These are phyloP conservation scores for Hanseniaspora lindneri DNA, from an alignment of 805 yeast genomes.

Conservation along the genomic window DNA sequence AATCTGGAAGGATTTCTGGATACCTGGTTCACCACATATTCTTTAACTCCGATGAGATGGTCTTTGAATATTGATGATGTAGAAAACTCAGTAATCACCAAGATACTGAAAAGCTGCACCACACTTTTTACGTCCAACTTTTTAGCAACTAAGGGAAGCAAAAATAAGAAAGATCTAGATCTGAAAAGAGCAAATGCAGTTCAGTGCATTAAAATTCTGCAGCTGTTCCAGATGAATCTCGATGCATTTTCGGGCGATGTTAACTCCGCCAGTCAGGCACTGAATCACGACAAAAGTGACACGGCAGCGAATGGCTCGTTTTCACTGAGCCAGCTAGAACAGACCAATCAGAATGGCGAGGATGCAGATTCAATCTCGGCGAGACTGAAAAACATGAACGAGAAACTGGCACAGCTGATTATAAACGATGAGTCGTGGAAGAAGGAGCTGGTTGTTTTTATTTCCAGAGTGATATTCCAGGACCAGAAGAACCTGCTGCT, in stretches of 20 bases:
- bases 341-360: neutral
- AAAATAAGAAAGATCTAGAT: constrained; percentile 1
- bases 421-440: constrained; percentile 15
- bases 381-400: neutral
- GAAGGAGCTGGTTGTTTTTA: constrained; percentile 12
- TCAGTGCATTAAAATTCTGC: constrained; percentile 5
- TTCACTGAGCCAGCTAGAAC: neutral
- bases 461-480: constrained; percentile 13
- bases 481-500: constrained; percentile 10
- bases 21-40: constrained; percentile 4
- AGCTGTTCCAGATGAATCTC: neutral
- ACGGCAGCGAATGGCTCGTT: too few species aligned
- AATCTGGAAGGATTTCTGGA: constrained; percentile 5
- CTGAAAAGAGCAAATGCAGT: constrained; percentile 8
- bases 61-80: constrained; percentile 1
- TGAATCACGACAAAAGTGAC: neutral
- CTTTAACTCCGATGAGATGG: neutral
- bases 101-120: constrained; percentile 1
- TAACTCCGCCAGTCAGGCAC: neutral
- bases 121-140: constrained; percentile 6
- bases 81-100: neutral
- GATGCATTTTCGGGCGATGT: neutral
- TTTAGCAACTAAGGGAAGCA: constrained; percentile 7
- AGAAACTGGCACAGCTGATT: neutral
- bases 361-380: neutral